Conservation (phyloP, 441 rosid genomes). For the Macaranga tanarius region DNA sequence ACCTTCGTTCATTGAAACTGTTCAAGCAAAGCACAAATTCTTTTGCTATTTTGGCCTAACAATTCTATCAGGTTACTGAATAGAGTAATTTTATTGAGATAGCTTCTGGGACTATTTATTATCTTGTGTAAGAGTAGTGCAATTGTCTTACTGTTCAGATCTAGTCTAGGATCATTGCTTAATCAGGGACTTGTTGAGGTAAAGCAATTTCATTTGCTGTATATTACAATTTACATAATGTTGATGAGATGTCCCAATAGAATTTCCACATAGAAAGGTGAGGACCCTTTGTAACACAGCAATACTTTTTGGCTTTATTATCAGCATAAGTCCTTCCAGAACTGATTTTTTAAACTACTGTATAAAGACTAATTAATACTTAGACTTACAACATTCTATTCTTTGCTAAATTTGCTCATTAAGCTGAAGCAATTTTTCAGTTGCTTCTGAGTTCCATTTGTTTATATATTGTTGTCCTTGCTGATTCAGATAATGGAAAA, state of each 20-base stretch:
- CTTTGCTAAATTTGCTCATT: constrained; percentile 19
- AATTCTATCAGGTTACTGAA: not conserved
- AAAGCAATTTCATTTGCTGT: not conserved
- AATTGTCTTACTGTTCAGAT: not conserved
- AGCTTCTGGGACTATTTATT: not conserved
- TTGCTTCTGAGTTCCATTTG: constrained; percentile 11
- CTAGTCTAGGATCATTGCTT: not conserved
- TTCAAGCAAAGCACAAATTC: not conserved
- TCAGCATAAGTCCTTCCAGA: too few relatives aligned
- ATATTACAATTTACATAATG: not conserved
- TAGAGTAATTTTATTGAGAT: not conserved
- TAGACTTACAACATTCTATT: not conserved
- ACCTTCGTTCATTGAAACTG: not conserved
- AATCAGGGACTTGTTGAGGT: not conserved
- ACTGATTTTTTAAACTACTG: not conserved
- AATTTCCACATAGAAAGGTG: not conserved
- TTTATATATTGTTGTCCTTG: constrained; percentile 22
- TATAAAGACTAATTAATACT: not conserved
- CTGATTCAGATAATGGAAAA: constrained; percentile 79
- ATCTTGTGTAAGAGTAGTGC: not conserved
- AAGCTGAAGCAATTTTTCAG: constrained; percentile 2
- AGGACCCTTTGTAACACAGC: too few relatives aligned
- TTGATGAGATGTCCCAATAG: not conserved
- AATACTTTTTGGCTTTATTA: too few relatives aligned
- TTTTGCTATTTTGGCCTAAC: not conserved